Conservation (phyloP, 192 early-diverging fungal genomes). For the Podila epigama region DNA sequence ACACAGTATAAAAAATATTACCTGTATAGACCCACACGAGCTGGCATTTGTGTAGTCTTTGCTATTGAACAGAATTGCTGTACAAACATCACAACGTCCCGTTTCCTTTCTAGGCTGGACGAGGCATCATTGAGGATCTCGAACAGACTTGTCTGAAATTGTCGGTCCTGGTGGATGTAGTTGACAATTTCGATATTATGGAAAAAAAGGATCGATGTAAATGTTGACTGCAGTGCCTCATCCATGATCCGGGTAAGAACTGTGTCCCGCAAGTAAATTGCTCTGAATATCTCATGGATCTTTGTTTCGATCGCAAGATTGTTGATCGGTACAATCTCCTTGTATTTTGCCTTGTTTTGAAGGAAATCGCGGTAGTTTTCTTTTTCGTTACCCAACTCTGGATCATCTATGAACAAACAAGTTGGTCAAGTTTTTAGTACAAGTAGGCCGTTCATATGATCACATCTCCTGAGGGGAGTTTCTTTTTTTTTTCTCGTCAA, state of each 20-base stretch:
- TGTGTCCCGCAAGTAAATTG: conserved; percentile 89
- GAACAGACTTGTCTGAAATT: conserved; percentile 77
- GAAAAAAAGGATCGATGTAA: conserved; percentile 81
- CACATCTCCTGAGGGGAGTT: too few species aligned
- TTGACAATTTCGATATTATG: conserved; percentile 87
- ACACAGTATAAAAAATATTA: conserved; percentile 27
- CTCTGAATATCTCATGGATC: conserved; percentile 86
- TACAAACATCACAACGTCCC: conserved; percentile 81
- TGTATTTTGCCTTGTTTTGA: conserved; percentile 61
- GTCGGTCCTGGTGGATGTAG: conserved; percentile 72
- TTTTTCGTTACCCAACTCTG: conserved; percentile 70
- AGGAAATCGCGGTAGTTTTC: conserved; percentile 83
- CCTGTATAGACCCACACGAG: conserved; percentile 71
- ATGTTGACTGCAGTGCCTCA: conserved; percentile 74
- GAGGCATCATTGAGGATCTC: conserved; percentile 61
- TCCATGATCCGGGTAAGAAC: conserved; percentile 80
- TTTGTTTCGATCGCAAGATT: conserved; percentile 74
- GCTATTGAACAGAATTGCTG: conserved; percentile 81
- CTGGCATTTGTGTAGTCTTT: conserved; percentile 69
- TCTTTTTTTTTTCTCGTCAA: too few species aligned
- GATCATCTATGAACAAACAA: conserved; percentile 66
- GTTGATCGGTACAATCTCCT: conserved; percentile 82
- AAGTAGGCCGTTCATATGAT: too few species aligned
- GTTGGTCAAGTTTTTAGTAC: not conserved
- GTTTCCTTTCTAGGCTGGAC: conserved; percentile 61